Conservation (phyloP, 2,329 filamentous ascomycete genomes). For the Fusarium goolgardi region DNA sequence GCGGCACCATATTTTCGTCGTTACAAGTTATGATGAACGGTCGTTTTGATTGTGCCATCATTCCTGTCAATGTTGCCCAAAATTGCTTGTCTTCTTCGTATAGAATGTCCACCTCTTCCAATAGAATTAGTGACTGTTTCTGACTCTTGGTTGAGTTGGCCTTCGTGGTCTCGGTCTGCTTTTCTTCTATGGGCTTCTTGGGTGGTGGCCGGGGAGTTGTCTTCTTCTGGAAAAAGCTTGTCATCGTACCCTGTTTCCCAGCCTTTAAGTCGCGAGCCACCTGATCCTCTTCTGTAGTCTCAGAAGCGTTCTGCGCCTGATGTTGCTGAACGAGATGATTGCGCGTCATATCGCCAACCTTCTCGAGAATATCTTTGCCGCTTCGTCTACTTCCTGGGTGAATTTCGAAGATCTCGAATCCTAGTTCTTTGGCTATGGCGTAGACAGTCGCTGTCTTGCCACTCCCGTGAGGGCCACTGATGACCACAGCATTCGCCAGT, state of each 20-base stretch:
- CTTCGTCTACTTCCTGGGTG: conserved; percentile 85
- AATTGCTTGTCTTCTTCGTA: conserved; percentile 98
- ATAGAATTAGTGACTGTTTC: conserved; percentile 92
- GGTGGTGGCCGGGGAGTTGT: conserved; percentile 42
- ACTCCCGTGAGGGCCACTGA: conserved; percentile 89
- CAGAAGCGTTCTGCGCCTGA: conserved; percentile 49
- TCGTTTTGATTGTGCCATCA: conserved; percentile 86
- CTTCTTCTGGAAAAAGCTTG: conserved; percentile 78
- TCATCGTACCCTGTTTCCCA: conserved; percentile 82
- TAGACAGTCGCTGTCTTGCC: conserved; percentile 95
- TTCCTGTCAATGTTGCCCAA: conserved; percentile 81
- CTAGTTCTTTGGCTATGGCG: conserved; percentile 90
- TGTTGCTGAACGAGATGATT: conserved; percentile 84
- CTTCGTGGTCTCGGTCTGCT: conserved; percentile 48
- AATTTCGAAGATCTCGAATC: conserved; percentile 95
- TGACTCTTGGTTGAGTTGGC: conserved; percentile 64
- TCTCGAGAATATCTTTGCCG: conserved; percentile 90
- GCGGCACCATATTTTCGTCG: conserved; percentile 83
- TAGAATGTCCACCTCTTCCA: conserved; percentile 93
- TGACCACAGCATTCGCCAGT: conserved; percentile 80
- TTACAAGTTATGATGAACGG: conserved; percentile 97
- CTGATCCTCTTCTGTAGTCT: conserved; percentile 48
- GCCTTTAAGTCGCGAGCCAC: conserved; percentile 67
- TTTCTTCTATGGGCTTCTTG: conserved; percentile 47
- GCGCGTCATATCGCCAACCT: conserved; percentile 94